Percentiles rank a stretch among this genome's conserved stretches.
Conservation (phyloP, 306 rosid genomes). For the Rosa chinensis region DNA sequence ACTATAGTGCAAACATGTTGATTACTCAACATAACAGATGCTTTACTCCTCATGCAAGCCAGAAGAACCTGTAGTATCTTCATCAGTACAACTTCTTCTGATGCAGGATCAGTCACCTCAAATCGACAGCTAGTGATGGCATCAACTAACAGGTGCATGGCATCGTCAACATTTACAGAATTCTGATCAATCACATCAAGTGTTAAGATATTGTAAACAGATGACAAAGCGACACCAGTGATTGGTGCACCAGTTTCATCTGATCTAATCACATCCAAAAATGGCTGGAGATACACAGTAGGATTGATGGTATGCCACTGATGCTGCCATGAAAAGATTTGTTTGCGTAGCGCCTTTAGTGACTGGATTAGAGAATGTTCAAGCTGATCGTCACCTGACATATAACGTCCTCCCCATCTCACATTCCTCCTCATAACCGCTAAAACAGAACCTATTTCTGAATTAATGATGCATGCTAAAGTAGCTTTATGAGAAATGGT, state of each 20-base stretch:
- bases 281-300: slow-evolving; percentile 82
- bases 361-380: slow-evolving; percentile 91
- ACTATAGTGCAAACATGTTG: slow-evolving; percentile 97
- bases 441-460: slow-evolving; percentile 92
- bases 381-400: slow-evolving; percentile 93
- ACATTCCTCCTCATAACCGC: slow-evolving; percentile 97
- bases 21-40: slow-evolving; percentile 86
- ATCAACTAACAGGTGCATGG: slow-evolving; percentile 94
- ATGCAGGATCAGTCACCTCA: slow-evolving; percentile 92
- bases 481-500: slow-evolving; percentile 61
- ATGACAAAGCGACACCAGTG: slow-evolving; percentile 89
- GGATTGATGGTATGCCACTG: slow-evolving; percentile 93
- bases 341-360: slow-evolving; percentile 75
- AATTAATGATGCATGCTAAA: slow-evolving; percentile 88
- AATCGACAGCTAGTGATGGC: slow-evolving; percentile 96
- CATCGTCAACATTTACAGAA: slow-evolving; percentile 80
- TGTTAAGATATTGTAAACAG: slow-evolving; percentile 89
- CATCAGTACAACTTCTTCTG: slow-evolving; percentile 91
- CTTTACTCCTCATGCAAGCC: slow-evolving; percentile 97
- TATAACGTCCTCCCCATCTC: slow-evolving; percentile 90
- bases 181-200: slow-evolving; percentile 87
- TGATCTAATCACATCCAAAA: slow-evolving; percentile 88
- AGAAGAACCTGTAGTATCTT: slow-evolving; percentile 95
- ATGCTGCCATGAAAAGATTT: slow-evolving; percentile 88
- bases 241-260: slow-evolving; percentile 97